Evolutionary conservation across 768 basidiomycete genomes (phyloP), one percentile per base, ranked within the genome.

Genomic region (Tricholoma furcatifolium): DNA sequence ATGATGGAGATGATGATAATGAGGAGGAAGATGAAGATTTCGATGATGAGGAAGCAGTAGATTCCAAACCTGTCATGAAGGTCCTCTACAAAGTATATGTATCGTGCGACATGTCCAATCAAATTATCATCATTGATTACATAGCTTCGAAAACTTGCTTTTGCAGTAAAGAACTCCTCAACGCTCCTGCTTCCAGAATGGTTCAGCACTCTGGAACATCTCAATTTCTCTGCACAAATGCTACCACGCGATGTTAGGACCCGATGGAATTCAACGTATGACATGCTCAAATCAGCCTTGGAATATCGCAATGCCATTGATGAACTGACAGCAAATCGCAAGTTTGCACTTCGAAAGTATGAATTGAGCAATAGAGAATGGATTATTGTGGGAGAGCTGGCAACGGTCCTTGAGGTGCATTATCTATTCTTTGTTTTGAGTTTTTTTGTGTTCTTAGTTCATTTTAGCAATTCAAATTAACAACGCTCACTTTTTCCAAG

Each of bases 211-310:
- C 41, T 11, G 51, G 67, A 70, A 1, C 21, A 65, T 0, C 68
- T 43, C 69, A 64, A 4, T 66, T 59, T 0, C 70, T 59, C 66
- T 31, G 60, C 61, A 24, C 23, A 51, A 8, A 55, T 62, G 14
- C 61, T 70, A 42, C 70, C 69, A 10, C 57, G 62, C 1, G 67
- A 75, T 51, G 67, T 72, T 3, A 34, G 48, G 18, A 70, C 70
- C 0, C 48, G 62, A 0, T 74, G 72, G 71, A 73, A 72, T 38
- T 72, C 65, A 2, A 67, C 64, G 0, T 70, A 59, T 31, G 47
- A 67, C 18, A 72, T 74, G 70, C 48, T 72, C 2, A 41, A 50
- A 15, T 59, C 65, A 43, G 60, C 62, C 0, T 15, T 67, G 2
- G 42, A 66, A 11, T 66, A 73, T 50, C 43, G 55, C 5, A 34